Evolutionary conservation across 768 basidiomycete species (phyloP).

Genomic region (Agaricus bisporus): DNA sequence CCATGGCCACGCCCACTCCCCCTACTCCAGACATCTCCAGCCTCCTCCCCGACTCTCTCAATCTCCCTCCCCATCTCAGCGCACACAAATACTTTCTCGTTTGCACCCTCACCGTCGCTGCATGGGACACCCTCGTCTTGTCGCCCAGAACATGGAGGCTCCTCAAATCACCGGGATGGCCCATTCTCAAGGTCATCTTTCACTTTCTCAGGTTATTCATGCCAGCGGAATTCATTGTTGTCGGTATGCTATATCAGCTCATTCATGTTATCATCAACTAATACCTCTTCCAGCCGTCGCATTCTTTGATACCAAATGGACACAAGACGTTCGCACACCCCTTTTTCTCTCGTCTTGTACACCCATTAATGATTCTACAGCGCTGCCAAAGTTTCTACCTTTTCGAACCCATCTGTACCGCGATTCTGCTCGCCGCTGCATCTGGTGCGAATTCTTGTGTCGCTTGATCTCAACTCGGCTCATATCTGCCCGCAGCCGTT

Average conservation of each 20-base stretch:
- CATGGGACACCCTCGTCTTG: conserved; percentile 86
- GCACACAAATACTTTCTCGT: conserved; percentile 90
- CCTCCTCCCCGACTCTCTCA: conserved; percentile 58
- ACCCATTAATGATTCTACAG: conserved; percentile 25
- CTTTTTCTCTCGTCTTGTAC: background rate
- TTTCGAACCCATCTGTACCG: conserved; percentile 84
- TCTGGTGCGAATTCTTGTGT: conserved; percentile 35
- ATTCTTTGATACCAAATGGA: conserved; percentile 76
- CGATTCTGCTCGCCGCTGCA: conserved; percentile 68
- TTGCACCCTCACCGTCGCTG: conserved; percentile 84
- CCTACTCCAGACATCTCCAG: conserved; percentile 12
- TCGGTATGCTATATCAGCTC: conserved; percentile 38
- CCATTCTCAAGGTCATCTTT: conserved; percentile 69
- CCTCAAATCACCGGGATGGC: conserved; percentile 61
- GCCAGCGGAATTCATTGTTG: conserved; percentile 71
- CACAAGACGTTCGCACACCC: conserved; percentile 37
- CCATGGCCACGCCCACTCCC: background rate
- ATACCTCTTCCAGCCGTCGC: conserved; percentile 53
- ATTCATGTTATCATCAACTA: background rate
- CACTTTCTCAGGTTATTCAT: conserved; percentile 72
- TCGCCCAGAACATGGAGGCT: conserved; percentile 76
- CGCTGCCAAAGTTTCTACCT: conserved; percentile 66
- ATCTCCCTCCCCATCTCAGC: conserved; percentile 70
- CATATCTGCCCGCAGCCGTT: conserved; percentile 32
- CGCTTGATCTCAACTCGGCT: background rate